Evolutionary conservation across 164 flowering plant genomes (phyloP).

Genomic region (Santalum album): DNA sequence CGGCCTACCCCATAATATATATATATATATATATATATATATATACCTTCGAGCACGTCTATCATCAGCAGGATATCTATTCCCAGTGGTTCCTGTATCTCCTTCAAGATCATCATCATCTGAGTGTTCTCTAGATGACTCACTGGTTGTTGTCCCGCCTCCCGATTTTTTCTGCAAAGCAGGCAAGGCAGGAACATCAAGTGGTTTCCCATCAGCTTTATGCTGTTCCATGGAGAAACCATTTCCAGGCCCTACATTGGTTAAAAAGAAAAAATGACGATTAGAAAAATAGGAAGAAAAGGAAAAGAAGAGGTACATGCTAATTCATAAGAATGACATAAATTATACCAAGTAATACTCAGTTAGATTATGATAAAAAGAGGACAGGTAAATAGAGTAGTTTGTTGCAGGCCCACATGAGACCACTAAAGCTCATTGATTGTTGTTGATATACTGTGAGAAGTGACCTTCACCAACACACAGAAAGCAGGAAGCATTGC

Average conservation of each 20-base stretch:
- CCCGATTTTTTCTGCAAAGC: constrained; percentile 14
- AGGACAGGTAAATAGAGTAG: no score
- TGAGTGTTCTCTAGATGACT: constrained; percentile 40
- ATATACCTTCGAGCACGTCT: constrained; percentile 41
- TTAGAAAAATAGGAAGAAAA: neutral
- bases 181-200: constrained; percentile 13
- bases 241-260: constrained; percentile 12
- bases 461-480: no score
- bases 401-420: no score
- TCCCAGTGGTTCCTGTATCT: constrained; percentile 27
- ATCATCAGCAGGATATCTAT: constrained; percentile 23
- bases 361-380: no score
- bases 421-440: no score
- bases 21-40: neutral
- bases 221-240: no score
- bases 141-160: constrained; percentile 29
- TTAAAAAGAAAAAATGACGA: neutral
- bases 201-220: constrained; percentile 16
- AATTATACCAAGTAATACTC: no score
- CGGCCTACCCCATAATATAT: no score
- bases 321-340: no score
- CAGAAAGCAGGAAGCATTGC: no score
- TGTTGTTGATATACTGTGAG: no score
- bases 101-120: constrained; percentile 49
- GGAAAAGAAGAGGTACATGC: neutral